Evolutionary conservation across 176 grass and related monocot genomes (phyloP).

Genomic region (Sorghum bicolor): Sorghum_bicolor_NCBIv3 NC_012872.2:64995001-64995500

Average conservation of each 20-base stretch:
- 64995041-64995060: background rate
- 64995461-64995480: slow-evolving; percentile 58
- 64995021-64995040: background rate
- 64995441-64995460: slow-evolving; percentile 51
- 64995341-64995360: background rate
- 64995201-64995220: slow-evolving; percentile 46
- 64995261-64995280: slow-evolving; percentile 36
- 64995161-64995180: background rate
- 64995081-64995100: background rate
- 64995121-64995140: background rate
- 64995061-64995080: background rate
- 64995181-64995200: slow-evolving; percentile 1
- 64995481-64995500: slow-evolving; percentile 12
- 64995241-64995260: slow-evolving; percentile 34
- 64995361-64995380: background rate
- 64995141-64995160: background rate
- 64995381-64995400: background rate
- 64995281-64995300: slow-evolving; percentile 6
- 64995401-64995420: slow-evolving; percentile 39
- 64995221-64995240: slow-evolving; percentile 37
- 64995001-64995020: background rate
- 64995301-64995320: slow-evolving; percentile 40
- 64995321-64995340: background rate
- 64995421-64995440: slow-evolving; percentile 34
- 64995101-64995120: background rate